Conservation (phyloP, 2,329 filamentous ascomycete species). For the Aspergillus cejpii region DNA sequence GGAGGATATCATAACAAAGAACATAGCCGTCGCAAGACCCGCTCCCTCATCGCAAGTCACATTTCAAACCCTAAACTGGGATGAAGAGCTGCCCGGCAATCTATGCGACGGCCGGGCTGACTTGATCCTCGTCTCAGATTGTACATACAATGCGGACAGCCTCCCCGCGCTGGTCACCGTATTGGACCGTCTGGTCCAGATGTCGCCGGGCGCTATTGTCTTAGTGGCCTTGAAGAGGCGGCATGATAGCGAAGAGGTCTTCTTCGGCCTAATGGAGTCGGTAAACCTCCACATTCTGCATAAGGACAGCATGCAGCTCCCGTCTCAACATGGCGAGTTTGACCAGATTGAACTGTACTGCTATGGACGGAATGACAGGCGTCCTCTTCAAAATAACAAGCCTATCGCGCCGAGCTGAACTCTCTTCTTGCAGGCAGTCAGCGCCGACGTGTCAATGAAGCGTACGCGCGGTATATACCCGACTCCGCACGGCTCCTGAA, state of each 20-base stretch:
- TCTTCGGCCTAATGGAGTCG: slow-evolving; percentile 55
- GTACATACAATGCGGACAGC: slow-evolving; percentile 66
- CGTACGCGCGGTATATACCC: neutral
- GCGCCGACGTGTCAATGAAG: neutral
- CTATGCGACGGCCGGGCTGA: slow-evolving; percentile 43
- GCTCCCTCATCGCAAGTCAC: slow-evolving; percentile 39
- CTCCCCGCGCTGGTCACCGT: slow-evolving; percentile 57
- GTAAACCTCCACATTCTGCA: slow-evolving; percentile 32
- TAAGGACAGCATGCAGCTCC: slow-evolving; percentile 31
- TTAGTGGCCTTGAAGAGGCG: slow-evolving; percentile 61
- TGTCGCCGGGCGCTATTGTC: slow-evolving; percentile 47
- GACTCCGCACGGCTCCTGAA: neutral
- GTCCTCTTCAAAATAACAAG: neutral
- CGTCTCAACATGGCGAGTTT: slow-evolving; percentile 30
- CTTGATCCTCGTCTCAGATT: slow-evolving; percentile 61
- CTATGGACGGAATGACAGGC: slow-evolving; percentile 20
- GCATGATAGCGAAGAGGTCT: slow-evolving; percentile 59
- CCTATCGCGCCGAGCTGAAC: neutral
- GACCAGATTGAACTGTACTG: slow-evolving; percentile 37
- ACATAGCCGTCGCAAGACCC: slow-evolving; percentile 44
- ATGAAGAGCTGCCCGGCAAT: slow-evolving; percentile 44
- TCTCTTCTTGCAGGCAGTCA: neutral
- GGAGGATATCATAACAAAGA: slow-evolving; percentile 52
- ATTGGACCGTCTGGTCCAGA: slow-evolving; percentile 44
- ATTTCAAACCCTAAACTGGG: slow-evolving; percentile 58